phyloP scores from a whole-genome alignment of 345 rosid genomes.

The Arabis alpina region DNA sequence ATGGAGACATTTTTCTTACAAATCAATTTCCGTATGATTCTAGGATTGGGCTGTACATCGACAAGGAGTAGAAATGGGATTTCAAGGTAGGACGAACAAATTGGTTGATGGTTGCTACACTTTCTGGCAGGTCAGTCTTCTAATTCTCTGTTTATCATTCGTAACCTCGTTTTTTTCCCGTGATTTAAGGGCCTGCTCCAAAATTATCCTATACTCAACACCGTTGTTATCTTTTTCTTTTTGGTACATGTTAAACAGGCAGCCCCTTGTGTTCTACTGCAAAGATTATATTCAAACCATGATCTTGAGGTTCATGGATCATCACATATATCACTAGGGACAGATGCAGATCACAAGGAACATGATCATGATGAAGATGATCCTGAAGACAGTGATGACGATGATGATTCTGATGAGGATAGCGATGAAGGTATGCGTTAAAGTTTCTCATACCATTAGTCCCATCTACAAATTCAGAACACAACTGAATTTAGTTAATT shows the following conservation, averaged over 20 bases:
- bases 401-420: constrained; percentile 39
- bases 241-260: too few species aligned
- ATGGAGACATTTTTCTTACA: constrained; percentile 2
- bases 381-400: constrained; percentile 34
- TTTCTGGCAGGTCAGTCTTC: constrained; percentile 87
- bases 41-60: constrained; percentile 89
- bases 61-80: constrained; percentile 96
- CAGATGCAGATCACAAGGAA: constrained; percentile 52
- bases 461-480: neutral
- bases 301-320: too few species aligned
- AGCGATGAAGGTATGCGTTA: constrained; percentile 22
- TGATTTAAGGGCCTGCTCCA: too few species aligned
- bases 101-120: constrained; percentile 98
- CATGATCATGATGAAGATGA: constrained; percentile 39
- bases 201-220: too few species aligned
- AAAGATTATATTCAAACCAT: too few species aligned
- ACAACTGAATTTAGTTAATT: constrained; percentile 11
- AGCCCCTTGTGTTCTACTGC: too few species aligned
- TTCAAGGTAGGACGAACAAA: constrained; percentile 98
- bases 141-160: constrained; percentile 16
- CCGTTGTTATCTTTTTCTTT: too few species aligned
- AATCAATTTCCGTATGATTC: constrained; percentile 18
- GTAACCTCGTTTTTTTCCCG: neutral
- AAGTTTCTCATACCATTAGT: neutral
- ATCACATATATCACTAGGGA: too few species aligned